Conservation (phyloP, 257 asterid species). For the Petrea volubilis region DNA sequence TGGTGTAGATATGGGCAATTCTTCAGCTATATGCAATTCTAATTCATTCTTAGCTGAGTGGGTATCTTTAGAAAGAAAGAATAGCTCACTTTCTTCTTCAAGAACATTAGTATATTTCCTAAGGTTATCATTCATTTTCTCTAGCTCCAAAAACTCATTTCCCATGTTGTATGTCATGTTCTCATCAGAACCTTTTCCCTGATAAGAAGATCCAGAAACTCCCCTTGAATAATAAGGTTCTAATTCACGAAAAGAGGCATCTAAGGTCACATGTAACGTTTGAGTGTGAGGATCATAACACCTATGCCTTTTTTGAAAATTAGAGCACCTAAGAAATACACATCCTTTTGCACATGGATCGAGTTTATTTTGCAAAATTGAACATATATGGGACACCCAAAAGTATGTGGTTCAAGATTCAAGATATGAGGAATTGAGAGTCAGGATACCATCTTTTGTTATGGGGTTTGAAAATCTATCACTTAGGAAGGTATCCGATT, state of each 20-base stretch:
- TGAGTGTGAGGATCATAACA: constrained; percentile 15
- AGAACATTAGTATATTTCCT: too few relatives aligned
- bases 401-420: constrained; percentile 19
- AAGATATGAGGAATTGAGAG: not conserved
- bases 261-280: not conserved
- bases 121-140: too few relatives aligned
- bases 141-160: too few relatives aligned
- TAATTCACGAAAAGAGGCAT: not conserved
- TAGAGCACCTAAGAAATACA: constrained; percentile 20
- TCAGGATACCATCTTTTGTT: not conserved
- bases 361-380: constrained; percentile 18
- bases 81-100: too few relatives aligned
- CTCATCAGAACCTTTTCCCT: not conserved
- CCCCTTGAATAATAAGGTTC: not conserved
- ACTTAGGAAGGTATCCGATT: constrained; percentile 13
- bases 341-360: constrained; percentile 5
- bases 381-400: constrained; percentile 13
- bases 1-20: not conserved
- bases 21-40: too few relatives aligned
- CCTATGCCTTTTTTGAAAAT: constrained; percentile 13
- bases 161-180: too few relatives aligned
- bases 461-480: constrained; percentile 14
- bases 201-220: not conserved
- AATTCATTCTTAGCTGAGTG: too few relatives aligned
- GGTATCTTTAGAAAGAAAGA: too few relatives aligned